A percentile compares a stretch with the other conserved stretches of the same genome.
phyloP scores from a whole-genome alignment of 1,284 basidiomycete genomes.

The Ceratobasidium sp. region DNA sequence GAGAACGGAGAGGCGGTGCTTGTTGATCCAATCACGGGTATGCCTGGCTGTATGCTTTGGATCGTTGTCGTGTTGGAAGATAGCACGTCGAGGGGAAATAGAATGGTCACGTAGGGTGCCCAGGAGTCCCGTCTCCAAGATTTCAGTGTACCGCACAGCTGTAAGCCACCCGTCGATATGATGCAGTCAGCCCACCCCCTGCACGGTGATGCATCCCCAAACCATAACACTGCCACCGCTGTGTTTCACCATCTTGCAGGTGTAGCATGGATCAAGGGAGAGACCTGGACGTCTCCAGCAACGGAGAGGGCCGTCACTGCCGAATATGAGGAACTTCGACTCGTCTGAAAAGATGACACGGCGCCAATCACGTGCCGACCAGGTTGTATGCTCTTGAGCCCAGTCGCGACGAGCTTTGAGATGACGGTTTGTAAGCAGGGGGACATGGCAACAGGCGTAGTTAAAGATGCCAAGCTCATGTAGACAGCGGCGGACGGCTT shows the following conservation, averaged over 20 bases:
- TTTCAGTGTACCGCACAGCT: slow-evolving; percentile 52
- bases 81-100: slow-evolving; percentile 13
- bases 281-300: slow-evolving; percentile 51
- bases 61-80: slow-evolving; percentile 41
- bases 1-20: background rate
- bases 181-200: slow-evolving; percentile 53
- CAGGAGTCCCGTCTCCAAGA: slow-evolving; percentile 55
- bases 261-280: slow-evolving; percentile 48
- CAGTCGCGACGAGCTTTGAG: slow-evolving; percentile 1
- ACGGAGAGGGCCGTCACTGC: slow-evolving; percentile 52
- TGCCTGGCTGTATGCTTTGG: slow-evolving; percentile 27
- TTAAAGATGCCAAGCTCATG: background rate
- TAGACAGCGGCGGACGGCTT: slow-evolving; percentile 2
- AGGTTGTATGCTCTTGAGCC: slow-evolving; percentile 31
- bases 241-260: slow-evolving; percentile 52
- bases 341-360: slow-evolving; percentile 53
- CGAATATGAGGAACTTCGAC: slow-evolving; percentile 53
- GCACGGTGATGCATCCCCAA: slow-evolving; percentile 50
- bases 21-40: background rate
- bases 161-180: slow-evolving; percentile 55
- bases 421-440: slow-evolving; percentile 1
- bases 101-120: slow-evolving; percentile 53
- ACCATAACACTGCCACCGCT: slow-evolving; percentile 55
- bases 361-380: background rate
- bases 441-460: slow-evolving; percentile 3